These are phyloP conservation scores for Tulasnella sp. DNA, from an alignment of 768 basidiomycete species.

Conservation along the genomic window DNA sequence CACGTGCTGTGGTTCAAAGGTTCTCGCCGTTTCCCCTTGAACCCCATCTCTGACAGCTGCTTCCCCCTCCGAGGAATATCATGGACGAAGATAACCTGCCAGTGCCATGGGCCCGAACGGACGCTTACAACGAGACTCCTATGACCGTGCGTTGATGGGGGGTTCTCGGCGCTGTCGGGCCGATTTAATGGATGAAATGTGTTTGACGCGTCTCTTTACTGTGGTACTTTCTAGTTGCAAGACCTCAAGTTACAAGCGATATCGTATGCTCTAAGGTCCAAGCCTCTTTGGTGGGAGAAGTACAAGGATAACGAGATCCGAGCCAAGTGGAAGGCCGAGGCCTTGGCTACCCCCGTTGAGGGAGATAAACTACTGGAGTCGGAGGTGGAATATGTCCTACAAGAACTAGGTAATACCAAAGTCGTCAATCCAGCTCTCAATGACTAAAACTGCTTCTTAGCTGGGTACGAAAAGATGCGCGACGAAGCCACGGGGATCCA, in stretches of 20 bases:
- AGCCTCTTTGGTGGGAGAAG: constrained; percentile 5
- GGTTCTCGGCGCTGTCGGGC: neutral
- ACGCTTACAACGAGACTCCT: neutral
- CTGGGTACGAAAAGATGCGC: neutral
- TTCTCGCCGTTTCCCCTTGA: too few species aligned
- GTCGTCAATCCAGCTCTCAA: neutral
- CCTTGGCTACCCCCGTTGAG: neutral
- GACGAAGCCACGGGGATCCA: constrained; percentile 4
- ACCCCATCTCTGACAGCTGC: too few species aligned
- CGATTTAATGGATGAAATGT: neutral
- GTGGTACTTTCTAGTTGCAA: neutral
- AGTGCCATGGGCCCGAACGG: neutral
- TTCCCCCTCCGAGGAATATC: too few species aligned
- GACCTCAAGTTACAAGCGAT: neutral
- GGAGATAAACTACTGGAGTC: neutral
- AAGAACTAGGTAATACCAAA: neutral
- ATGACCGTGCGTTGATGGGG: neutral
- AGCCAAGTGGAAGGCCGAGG: constrained; percentile 7
- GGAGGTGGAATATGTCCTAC: constrained; percentile 8
- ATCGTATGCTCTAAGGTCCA: constrained; percentile 4
- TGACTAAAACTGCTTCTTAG: neutral
- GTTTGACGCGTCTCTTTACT: neutral
- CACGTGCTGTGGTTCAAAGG: too few species aligned
- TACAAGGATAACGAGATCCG: constrained; percentile 3
- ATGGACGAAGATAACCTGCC: neutral